Conservation (phyloP, 352 stramenopile genomes). For the Pythium sp. region DNA sequence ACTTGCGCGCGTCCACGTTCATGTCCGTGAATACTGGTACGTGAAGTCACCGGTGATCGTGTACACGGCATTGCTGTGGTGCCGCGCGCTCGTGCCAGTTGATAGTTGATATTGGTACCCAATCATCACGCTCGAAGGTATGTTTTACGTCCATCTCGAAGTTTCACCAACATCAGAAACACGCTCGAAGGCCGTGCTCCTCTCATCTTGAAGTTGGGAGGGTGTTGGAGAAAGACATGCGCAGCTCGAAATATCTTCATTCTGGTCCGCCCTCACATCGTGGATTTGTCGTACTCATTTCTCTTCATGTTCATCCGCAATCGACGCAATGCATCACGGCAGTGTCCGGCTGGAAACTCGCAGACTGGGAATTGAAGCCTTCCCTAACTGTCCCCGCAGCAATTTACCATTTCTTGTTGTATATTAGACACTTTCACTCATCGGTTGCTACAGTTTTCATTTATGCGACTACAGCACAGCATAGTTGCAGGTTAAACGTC, state of each 20-base stretch:
- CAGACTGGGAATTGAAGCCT: not conserved
- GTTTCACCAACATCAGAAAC: not conserved
- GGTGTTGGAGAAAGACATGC: not conserved
- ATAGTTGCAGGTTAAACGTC: not conserved
- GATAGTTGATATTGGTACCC: not conserved
- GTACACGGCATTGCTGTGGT: not conserved
- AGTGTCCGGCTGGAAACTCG: not conserved
- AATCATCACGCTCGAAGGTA: not conserved
- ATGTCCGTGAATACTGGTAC: not conserved
- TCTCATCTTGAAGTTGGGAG: not conserved
- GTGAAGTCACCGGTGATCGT: not conserved
- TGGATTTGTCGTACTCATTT: not conserved
- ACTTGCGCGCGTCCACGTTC: not conserved
- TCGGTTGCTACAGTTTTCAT: slow-evolving; percentile 1
- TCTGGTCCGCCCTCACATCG: not conserved
- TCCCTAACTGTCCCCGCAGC: not conserved
- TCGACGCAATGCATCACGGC: not conserved
- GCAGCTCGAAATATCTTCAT: not conserved
- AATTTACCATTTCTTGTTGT: slow-evolving; percentile 1
- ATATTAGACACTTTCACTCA: slow-evolving; percentile 3
- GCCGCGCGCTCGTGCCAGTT: not conserved
- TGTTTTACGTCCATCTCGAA: not conserved
- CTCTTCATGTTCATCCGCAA: not conserved
- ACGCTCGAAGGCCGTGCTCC: not conserved
- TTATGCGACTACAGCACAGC: not conserved